These are phyloP conservation scores for Senna siamea DNA, from an alignment of 306 rosid species.

Conservation along the genomic window DNA sequence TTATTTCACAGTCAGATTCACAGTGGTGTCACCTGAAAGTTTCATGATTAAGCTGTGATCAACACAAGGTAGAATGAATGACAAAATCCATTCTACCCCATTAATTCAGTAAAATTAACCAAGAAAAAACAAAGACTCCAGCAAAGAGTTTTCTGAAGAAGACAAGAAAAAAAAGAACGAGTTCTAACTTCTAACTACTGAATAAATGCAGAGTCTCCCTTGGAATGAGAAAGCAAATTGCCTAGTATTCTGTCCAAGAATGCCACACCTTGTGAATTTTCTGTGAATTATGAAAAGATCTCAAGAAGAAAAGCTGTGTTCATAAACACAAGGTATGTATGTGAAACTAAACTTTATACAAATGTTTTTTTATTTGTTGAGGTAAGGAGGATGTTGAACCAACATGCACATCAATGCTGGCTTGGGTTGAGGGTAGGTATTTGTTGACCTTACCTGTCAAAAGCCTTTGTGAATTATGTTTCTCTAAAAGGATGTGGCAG, in stretches of 20 bases:
- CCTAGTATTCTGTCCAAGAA: constrained; percentile 35
- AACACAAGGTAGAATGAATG: not conserved
- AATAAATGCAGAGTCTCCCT: constrained; percentile 16
- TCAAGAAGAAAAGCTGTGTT: constrained; percentile 8
- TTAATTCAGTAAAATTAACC: not conserved
- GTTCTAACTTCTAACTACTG: not conserved
- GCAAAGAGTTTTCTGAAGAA: too few species aligned
- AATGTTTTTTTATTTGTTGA: not conserved
- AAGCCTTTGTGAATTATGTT: constrained; percentile 30
- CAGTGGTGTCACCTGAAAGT: constrained; percentile 35
- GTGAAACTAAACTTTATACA: constrained; percentile 12
- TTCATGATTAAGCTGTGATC: not conserved
- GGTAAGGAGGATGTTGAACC: not conserved
- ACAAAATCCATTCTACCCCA: too few species aligned
- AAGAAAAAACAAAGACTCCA: not conserved
- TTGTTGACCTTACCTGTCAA: constrained; percentile 36
- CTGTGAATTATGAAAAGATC: constrained; percentile 19
- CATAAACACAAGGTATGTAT: constrained; percentile 41
- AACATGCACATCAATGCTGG: constrained; percentile 25
- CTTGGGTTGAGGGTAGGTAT: constrained; percentile 40
- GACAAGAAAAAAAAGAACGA: too few species aligned
- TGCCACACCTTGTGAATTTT: constrained; percentile 43
- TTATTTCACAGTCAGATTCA: not conserved
- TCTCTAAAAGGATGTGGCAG: constrained; percentile 35
- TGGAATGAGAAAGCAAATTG: constrained; percentile 34